Evolutionary conservation across 371 early-diverging fungal genomes (phyloP), one percentile per base, ranked within the genome.

Genomic region (Mortierella sp.): DNA sequence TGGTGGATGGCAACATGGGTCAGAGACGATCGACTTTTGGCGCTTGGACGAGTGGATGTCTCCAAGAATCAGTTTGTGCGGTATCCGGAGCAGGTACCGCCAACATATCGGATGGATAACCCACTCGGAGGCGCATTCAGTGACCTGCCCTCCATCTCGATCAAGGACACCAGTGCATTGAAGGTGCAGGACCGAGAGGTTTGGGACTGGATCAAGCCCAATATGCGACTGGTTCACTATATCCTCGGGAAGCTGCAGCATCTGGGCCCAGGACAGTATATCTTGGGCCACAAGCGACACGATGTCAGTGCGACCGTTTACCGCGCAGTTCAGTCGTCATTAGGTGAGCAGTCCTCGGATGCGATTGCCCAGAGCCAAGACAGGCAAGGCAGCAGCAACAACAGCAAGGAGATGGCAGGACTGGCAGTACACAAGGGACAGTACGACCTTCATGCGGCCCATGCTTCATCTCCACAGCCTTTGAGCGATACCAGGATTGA

Each of bases 1-100:
- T 79, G 79, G 84, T 83, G 84, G 84, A 83, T 83, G 84, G 65
- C 76, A 10, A 69, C 84, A 14, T 79, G 84, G 79, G 64, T 83
- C 22, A 68, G 84, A 14, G 76, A 78, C 37, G 84, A 83, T 37
- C 70, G 79, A 1, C 73, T 79, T 6, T 55, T 83, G 11, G 84
- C 73, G 13, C 66, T 76, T 29, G 79, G 70, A 9, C 72, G 73
- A n/a, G 67, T 83, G 40, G 79, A 83, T 58, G 79, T 83, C 4
- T 73, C 84, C 43, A 75, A 64, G 66, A 83, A 83, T 31, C 75
- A 79, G 58, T 83, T 83, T 76, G 84, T 76, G 29, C 84, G 76
- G 0, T 83, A 79, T 31, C 69, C 64, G 40, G 66, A 65, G 37
- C 31, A 52, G 19, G 29, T 22, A 16, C 19, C 24, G 55, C 53